Percentiles rank a stretch among this genome's conserved stretches.
Conservation (phyloP, 2,329 filamentous ascomycete genomes). For the Leptodontidium sp. region DNA sequence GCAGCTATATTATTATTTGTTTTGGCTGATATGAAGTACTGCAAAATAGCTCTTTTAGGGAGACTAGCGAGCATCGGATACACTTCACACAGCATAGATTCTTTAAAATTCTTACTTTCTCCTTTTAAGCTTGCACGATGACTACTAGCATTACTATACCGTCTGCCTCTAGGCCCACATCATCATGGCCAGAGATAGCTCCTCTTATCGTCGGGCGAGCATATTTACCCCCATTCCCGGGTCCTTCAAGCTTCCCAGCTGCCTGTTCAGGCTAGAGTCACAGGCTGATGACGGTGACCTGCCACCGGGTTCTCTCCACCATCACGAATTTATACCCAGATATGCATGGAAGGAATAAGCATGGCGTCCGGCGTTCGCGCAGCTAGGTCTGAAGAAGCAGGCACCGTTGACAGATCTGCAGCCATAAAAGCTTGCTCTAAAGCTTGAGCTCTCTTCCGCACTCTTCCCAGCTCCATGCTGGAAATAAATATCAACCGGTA, state of each 20-base stretch:
- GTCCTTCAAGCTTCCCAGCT: not conserved
- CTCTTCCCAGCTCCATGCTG: not conserved
- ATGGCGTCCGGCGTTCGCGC: not conserved
- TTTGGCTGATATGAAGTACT: no score
- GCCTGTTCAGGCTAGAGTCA: constrained; percentile 6
- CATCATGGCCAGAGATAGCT: not conserved
- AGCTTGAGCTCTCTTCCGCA: constrained; percentile 3
- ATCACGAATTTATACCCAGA: not conserved
- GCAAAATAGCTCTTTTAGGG: no score
- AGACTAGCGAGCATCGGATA: no score
- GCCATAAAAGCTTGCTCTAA: constrained; percentile 10
- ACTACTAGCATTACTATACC: not conserved
- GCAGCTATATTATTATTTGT: no score
- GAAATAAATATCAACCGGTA: constrained; percentile 7
- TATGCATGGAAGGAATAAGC: constrained; percentile 12
- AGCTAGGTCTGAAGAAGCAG: constrained; percentile 11
- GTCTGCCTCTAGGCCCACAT: not conserved
- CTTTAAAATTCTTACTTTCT: no score
- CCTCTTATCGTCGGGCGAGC: not conserved
- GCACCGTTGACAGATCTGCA: constrained; percentile 4
- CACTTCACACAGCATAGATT: no score
- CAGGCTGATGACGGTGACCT: constrained; percentile 3
- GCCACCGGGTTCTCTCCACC: not conserved
- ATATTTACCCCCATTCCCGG: no score
- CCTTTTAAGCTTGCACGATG: not conserved